Evolutionary conservation across 2,329 filamentous ascomycete genomes (phyloP).

Genomic region (Claviceps pusilla): DNA sequence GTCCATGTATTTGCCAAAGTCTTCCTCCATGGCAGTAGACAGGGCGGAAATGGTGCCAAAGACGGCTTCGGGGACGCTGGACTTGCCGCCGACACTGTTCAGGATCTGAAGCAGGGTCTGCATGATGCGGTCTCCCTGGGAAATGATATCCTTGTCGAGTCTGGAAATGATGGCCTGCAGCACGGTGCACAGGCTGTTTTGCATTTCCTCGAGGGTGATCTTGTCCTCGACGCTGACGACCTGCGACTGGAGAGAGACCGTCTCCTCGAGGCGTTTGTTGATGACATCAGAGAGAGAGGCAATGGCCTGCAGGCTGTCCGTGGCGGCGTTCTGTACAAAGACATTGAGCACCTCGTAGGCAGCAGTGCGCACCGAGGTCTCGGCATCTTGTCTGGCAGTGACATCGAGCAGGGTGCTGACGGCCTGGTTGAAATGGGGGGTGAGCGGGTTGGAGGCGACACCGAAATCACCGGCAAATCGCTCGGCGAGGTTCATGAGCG

Average conservation of each 20-base stretch:
- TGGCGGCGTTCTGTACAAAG: conserved; percentile 81
- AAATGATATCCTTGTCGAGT: conserved; percentile 77
- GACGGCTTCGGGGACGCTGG: conserved; percentile 82
- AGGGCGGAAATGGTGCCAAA: conserved; percentile 89
- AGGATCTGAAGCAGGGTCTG: conserved; percentile 70
- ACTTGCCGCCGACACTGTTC: conserved; percentile 63
- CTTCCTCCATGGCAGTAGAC: conserved; percentile 77
- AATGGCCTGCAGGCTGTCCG: conserved; percentile 68
- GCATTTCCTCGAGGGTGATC: conserved; percentile 92
- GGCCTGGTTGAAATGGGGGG: conserved; percentile 84
- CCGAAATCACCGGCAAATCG: conserved; percentile 81
- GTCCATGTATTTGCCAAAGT: conserved; percentile 96
- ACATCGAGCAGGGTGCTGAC: conserved; percentile 72
- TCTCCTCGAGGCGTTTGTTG: conserved; percentile 80
- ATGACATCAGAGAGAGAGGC: conserved; percentile 75
- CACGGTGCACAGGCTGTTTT: conserved; percentile 85
- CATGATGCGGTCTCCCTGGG: conserved; percentile 91
- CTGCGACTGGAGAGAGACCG: conserved; percentile 75
- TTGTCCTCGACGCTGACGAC: conserved; percentile 95
- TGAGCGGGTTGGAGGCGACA: conserved; percentile 64
- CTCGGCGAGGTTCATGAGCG: conserved; percentile 94
- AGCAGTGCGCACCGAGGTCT: conserved; percentile 82
- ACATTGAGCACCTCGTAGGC: conserved; percentile 94
- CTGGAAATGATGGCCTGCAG: conserved; percentile 82
- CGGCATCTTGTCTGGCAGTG: conserved; percentile 67